These are phyloP conservation scores for Candida sithepensis DNA, from an alignment of 805 yeast species.

Conservation along the genomic window DNA sequence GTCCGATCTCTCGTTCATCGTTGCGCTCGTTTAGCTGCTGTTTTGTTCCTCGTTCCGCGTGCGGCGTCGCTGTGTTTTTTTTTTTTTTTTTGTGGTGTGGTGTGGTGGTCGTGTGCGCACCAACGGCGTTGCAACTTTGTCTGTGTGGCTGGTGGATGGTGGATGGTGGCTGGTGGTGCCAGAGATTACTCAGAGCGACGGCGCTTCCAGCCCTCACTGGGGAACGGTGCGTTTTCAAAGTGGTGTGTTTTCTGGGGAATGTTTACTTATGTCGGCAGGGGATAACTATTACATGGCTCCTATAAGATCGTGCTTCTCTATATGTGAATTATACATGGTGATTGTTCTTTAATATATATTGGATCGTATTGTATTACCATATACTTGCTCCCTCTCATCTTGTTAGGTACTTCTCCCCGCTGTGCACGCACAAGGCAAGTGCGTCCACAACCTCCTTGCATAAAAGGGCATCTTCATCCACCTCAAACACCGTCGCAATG, in stretches of 20 bases:
- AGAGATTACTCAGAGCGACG: no score
- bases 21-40: not conserved
- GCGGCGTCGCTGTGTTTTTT: not conserved
- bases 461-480: conserved; percentile 6
- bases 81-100: not conserved
- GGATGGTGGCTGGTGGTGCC: no score
- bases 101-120: not conserved
- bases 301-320: no score
- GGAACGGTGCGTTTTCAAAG: no score
- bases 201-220: no score
- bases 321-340: not conserved
- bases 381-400: not conserved
- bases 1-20: not conserved
- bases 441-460: conserved; percentile 18
- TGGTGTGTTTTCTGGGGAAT: not conserved
- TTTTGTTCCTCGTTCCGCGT: not conserved
- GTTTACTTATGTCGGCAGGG: not conserved
- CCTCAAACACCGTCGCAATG: conserved; percentile 18
- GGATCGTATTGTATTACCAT: no score
- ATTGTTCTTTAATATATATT: no score
- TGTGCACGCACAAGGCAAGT: conserved; percentile 25
- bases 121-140: not conserved
- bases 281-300: no score
- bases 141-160: no score
- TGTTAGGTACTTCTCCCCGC: conserved; percentile 15